Base-by-base conservation (phyloP, 768 basidiomycete species). In the Fistulinella prunicolor region DNA sequence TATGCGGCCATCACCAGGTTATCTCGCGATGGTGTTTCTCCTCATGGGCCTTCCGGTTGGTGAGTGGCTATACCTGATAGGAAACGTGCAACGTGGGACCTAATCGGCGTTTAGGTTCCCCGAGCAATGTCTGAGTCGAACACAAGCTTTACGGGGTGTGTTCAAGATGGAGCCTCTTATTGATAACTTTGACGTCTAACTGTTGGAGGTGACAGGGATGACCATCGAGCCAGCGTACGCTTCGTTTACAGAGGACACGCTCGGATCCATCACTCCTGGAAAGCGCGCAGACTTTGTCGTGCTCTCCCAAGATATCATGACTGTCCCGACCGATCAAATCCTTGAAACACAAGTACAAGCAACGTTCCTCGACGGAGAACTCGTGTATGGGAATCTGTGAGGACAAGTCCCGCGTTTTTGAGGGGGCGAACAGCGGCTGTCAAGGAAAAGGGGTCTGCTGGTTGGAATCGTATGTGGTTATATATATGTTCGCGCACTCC, bases 181-280 rank as follows among this genome's bases (percentile, higher is more conserved):
- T 1, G 14, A 12, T n/a, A n/a, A n/a, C n/a, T n/a, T n/a, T n/a
- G n/a, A n/a, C n/a, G n/a, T n/a, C 44, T 57, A 26, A 51, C 14
- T 10, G 8, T 22, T 24, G 20, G 24, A 24, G 10, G 16, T 39
- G 17, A 47, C 53, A 87, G 86, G 91, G 17, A 89, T 94, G 83
- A 94, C 92, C 2, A 78, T 89, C 30, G 85, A 90, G 58, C 80
- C 89, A 7, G 92, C 92, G 0, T 93, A 87, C 63, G 92, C 94
- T 14, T 86, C 87, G 0, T 94, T 94, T 69, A 81, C 81, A 0
- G 89, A 92, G 56, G 60, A 76, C 36, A 69, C 59, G 3, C 73
- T 89, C 9, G 94, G 94, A n/a, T 88, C 88, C 4, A 75, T 96
- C 32, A 77, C 79, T 35, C 66, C 76, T 1, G 91, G 92, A n/a